Evolutionary conservation across 371 early-diverging fungal genomes (phyloP), one percentile per base, ranked within the genome.

Genomic region (Mucor lusitanicus): DNA sequence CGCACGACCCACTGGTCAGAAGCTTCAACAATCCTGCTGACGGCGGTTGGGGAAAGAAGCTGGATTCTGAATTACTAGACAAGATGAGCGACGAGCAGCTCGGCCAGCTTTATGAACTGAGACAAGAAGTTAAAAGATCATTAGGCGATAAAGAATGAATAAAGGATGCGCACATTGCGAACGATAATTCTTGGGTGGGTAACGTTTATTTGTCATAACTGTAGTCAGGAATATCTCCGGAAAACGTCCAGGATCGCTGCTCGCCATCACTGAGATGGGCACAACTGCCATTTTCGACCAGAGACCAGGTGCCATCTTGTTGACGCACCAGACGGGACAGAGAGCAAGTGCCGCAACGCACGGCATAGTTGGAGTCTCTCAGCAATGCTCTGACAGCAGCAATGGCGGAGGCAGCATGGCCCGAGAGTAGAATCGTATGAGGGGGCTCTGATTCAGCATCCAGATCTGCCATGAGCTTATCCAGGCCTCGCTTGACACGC

Each of bases 31-130:
- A 56, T 21, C 78, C 82, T 30, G 57, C 55, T 6, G 71, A 71
- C 11, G 78, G 76, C 6, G 81, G 78, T 5, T 73, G 80, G 77
- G 90, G 91, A 21, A 86, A 81, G 72, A 86, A 79, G 59, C 28
- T 91, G 21, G 82, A 85, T 32, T 13, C 65, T 12, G 66, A 75
- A 3, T 59, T 81, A 30, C 59, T 89, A 40, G 88, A 91, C 6
- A 88, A 83, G 66, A 79, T 91, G 83, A 85, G 76, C 28, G 88
- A 88, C 55, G 86, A 91, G 68, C 90, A 90, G 63, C 53, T 91
- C 13, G 90, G 90, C 1, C 90, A 89, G 59, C 68, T 91, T 23
- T 87, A 83, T 74, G 90, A 86, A 67, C 74, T 91, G 63, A 71
- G 87, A 63, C 76, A 80, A 25, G 88, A 90, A 68, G 72, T 88